Evolutionary conservation across 1,284 basidiomycete genomes (phyloP).

Genomic region (Malassezia equina): DNA sequence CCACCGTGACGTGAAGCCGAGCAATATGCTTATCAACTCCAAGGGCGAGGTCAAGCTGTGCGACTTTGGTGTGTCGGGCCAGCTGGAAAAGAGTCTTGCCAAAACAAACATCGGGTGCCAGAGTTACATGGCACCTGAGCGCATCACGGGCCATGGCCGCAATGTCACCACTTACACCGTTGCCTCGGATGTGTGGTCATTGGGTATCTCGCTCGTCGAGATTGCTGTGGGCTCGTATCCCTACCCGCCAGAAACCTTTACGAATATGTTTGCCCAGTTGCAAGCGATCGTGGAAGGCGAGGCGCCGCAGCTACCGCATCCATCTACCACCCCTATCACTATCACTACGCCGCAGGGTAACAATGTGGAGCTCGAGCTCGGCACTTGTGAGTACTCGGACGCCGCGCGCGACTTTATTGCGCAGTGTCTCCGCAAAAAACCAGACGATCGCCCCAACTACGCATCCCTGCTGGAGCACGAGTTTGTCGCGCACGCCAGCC

Average conservation of each 20-base stretch:
- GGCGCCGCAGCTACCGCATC: constrained; percentile 66
- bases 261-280: constrained; percentile 90
- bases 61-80: constrained; percentile 95
- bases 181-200: constrained; percentile 93
- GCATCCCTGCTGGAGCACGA: constrained; percentile 69
- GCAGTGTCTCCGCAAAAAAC: constrained; percentile 43
- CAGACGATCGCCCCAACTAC: constrained; percentile 70
- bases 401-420: constrained; percentile 44
- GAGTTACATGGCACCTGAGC: constrained; percentile 95
- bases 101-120: constrained; percentile 99
- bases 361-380: constrained; percentile 9
- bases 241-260: constrained; percentile 95
- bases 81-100: constrained; percentile 86
- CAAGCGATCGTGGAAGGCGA: constrained; percentile 92
- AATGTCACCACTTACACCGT: constrained; percentile 87
- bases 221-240: constrained; percentile 85
- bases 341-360: neutral
- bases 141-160: constrained; percentile 86
- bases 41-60: constrained; percentile 87
- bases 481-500: constrained; percentile 54
- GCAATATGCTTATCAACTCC: constrained; percentile 83
- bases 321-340: constrained; percentile 10
- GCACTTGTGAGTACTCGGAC: constrained; percentile 32
- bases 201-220: constrained; percentile 91
- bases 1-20: constrained; percentile 94